Percentiles rank a stretch among this genome's conserved stretches.
Evolutionary conservation across 495 filamentous ascomycete species (phyloP).

Genomic region (Xylaria flabelliformis): DNA sequence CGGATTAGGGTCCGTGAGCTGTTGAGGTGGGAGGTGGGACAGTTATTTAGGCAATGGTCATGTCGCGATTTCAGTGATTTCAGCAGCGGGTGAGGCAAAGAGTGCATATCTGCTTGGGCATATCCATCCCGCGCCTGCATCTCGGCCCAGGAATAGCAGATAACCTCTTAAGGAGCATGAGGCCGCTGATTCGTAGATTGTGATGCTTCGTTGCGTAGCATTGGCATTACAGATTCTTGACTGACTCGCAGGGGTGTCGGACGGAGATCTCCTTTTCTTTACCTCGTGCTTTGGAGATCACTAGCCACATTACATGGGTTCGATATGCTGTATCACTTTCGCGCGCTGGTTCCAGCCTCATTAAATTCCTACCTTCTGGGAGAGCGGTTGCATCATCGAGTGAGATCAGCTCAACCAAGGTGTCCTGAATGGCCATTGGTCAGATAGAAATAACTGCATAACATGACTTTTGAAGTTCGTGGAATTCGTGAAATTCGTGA

Average conservation of each 20-base stretch:
- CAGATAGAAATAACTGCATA: neutral
- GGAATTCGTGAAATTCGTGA: neutral
- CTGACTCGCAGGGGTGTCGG: constrained; percentile 14
- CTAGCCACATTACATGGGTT: constrained; percentile 20
- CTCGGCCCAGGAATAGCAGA: constrained; percentile 9
- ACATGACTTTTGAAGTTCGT: neutral
- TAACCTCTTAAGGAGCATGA: constrained; percentile 1
- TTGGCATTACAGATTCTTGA: constrained; percentile 10
- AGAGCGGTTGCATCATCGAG: neutral
- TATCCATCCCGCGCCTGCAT: constrained; percentile 12
- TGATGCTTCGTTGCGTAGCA: constrained; percentile 20
- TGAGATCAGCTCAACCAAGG: constrained; percentile 1
- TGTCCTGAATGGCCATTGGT: neutral
- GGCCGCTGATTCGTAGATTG: constrained; percentile 20
- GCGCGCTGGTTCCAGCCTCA: constrained; percentile 9
- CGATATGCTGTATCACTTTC: neutral
- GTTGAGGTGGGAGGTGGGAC: neutral
- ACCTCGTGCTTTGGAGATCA: constrained; percentile 12
- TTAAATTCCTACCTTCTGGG: neutral
- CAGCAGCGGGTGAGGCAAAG: constrained; percentile 7
- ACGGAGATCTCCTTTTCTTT: constrained; percentile 20
- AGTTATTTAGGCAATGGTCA: neutral
- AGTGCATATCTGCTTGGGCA: neutral
- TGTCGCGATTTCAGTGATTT: neutral
- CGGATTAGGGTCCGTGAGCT: constrained; percentile 20